These are phyloP conservation scores for Phanerochaete sordida DNA, from an alignment of 768 basidiomycete genomes.

Conservation along the genomic window DNA sequence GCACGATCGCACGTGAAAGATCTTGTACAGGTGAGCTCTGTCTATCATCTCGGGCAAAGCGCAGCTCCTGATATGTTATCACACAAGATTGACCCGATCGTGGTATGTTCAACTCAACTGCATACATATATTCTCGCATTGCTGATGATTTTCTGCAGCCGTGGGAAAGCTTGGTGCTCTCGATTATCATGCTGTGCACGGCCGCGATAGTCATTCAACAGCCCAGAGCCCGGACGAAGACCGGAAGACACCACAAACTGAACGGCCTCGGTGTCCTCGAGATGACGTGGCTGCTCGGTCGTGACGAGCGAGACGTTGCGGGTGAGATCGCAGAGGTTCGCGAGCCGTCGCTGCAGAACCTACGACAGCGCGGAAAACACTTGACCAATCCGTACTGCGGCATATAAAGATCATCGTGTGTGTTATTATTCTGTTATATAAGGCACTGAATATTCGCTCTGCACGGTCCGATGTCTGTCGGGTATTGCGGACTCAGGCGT, in stretches of 20 bases:
- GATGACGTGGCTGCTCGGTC: not conserved
- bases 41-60: not conserved
- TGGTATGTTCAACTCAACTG: not conserved
- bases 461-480: no score
- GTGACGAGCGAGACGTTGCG: not conserved
- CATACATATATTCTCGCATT: not conserved
- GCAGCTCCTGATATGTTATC: not conserved
- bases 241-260: not conserved
- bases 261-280: slow-evolving; percentile 1
- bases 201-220: not conserved
- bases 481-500: no score
- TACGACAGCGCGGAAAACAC: not conserved
- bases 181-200: not conserved
- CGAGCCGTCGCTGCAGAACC: not conserved
- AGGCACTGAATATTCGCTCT: no score
- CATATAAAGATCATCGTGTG: not conserved
- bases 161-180: not conserved
- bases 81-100: not conserved
- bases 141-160: not conserved
- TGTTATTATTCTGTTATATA: no score
- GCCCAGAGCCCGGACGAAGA: not conserved
- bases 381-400: not conserved
- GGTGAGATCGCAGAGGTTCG: not conserved
- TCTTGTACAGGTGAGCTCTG: not conserved
- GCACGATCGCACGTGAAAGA: not conserved